These are phyloP conservation scores for Fraxinus excelsior DNA, from an alignment of 257 asterid genomes.

Conservation along the genomic window DNA sequence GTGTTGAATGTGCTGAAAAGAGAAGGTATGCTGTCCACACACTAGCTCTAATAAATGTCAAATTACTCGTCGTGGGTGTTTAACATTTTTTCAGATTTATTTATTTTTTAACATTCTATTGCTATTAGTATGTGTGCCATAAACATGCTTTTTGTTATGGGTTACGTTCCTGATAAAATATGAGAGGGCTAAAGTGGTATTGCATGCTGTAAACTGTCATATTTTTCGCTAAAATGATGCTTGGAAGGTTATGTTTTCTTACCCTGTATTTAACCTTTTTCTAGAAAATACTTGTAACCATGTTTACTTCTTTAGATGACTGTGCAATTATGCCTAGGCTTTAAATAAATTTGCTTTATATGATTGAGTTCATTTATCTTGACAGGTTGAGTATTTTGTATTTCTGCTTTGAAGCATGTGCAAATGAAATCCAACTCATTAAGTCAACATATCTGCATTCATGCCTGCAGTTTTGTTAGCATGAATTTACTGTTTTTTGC, in stretches of 20 bases:
- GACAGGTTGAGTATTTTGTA: neutral
- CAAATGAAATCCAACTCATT: neutral
- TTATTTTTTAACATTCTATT: neutral
- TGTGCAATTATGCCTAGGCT: neutral
- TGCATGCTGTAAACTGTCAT: neutral
- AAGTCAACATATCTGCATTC: neutral
- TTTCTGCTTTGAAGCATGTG: neutral
- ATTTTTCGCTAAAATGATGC: neutral
- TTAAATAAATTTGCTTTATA: neutral
- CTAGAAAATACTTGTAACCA: neutral
- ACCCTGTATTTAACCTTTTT: neutral
- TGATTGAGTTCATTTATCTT: neutral
- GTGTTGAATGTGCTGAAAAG: constrained; percentile 32
- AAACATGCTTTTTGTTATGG: neutral
- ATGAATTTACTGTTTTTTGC: neutral
- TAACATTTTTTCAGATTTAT: neutral
- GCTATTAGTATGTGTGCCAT: neutral
- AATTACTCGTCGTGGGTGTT: neutral
- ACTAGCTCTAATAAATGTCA: neutral
- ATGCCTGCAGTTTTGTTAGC: neutral
- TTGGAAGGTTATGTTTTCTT: neutral
- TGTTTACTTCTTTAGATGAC: neutral
- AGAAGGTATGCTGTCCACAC: constrained; percentile 25
- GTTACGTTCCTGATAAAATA: neutral
- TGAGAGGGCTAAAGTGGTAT: neutral